Conservation (phyloP, 2,329 filamentous ascomycete genomes). For the Ilyonectria robusta region DNA sequence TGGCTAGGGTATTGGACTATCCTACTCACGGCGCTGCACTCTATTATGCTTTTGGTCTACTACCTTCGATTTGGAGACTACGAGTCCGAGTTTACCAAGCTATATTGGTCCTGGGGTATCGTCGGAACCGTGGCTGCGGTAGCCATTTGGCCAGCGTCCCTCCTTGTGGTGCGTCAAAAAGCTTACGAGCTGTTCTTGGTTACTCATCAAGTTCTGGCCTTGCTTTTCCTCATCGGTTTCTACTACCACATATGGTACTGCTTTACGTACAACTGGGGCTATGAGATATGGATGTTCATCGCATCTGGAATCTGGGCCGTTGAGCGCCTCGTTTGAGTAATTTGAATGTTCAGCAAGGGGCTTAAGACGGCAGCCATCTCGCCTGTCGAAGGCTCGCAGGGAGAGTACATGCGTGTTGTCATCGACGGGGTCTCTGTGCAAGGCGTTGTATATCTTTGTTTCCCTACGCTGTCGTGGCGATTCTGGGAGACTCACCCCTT, state of each 20-base stretch:
- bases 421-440: slow-evolving; percentile 41
- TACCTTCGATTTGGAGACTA: slow-evolving; percentile 46
- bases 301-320: slow-evolving; percentile 50
- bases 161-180: slow-evolving; percentile 48
- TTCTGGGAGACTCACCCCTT: slow-evolving; percentile 57
- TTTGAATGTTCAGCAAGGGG: slow-evolving; percentile 44
- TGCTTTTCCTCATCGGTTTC: slow-evolving; percentile 52
- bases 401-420: slow-evolving; percentile 52
- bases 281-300: slow-evolving; percentile 56
- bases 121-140: slow-evolving; percentile 48
- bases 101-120: slow-evolving; percentile 55
- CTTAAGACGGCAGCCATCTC: slow-evolving; percentile 42
- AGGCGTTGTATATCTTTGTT: slow-evolving; percentile 54
- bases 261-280: slow-evolving; percentile 54
- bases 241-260: slow-evolving; percentile 56
- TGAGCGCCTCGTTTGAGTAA: slow-evolving; percentile 48
- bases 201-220: slow-evolving; percentile 50
- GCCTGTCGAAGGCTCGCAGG: slow-evolving; percentile 43
- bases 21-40: slow-evolving; percentile 78
- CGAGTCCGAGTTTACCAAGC: slow-evolving; percentile 39
- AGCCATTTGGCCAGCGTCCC: slow-evolving; percentile 45
- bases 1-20: slow-evolving; percentile 76
- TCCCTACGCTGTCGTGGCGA: slow-evolving; percentile 53
- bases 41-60: slow-evolving; percentile 49
- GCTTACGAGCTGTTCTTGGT: slow-evolving; percentile 54